These are phyloP conservation scores for Schwanniomyces etchellsii DNA, from an alignment of 1,139 yeast genomes.

Conservation along the genomic window DNA sequence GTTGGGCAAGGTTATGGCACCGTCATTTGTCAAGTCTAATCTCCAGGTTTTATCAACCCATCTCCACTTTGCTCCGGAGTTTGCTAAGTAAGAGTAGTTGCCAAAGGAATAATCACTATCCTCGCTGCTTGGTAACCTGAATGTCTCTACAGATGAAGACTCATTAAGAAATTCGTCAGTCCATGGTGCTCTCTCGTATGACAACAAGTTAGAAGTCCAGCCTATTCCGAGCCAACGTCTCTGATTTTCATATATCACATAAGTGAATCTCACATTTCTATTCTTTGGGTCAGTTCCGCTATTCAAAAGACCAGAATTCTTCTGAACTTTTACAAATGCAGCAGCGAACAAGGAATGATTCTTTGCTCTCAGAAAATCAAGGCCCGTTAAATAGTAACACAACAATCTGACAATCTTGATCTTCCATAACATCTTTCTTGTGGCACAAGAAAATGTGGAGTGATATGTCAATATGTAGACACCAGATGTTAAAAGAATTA, in stretches of 20 bases:
- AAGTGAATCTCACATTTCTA: slow-evolving; percentile 80
- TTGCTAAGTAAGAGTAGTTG: slow-evolving; percentile 13
- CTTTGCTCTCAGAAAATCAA: slow-evolving; percentile 63
- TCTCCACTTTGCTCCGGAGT: slow-evolving; percentile 70
- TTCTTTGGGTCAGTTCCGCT: slow-evolving; percentile 13
- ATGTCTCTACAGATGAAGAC: slow-evolving; percentile 68
- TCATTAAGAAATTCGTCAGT: slow-evolving; percentile 93
- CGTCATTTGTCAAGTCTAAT: slow-evolving; percentile 83
- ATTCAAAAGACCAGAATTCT: slow-evolving; percentile 31
- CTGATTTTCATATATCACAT: slow-evolving; percentile 92
- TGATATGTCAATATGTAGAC: slow-evolving; percentile 73
- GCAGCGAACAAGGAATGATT: slow-evolving; percentile 48
- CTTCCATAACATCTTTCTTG: slow-evolving; percentile 80
- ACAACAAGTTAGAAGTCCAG: slow-evolving; percentile 87
- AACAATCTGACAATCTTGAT: slow-evolving; percentile 64
- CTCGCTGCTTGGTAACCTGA: slow-evolving; percentile 71
- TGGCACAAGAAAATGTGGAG: slow-evolving; percentile 76
- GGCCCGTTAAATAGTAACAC: slow-evolving; percentile 79
- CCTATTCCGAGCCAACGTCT: slow-evolving; percentile 98
- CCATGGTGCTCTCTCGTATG: slow-evolving; percentile 95
- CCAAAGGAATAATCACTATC: slow-evolving; percentile 21
- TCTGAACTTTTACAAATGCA: slow-evolving; percentile 57
- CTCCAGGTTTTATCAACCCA: slow-evolving; percentile 96
- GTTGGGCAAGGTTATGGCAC: slow-evolving; percentile 66
- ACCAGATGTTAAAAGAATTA: slow-evolving; percentile 57